Percentiles rank a stretch among this genome's conserved stretches.
Conservation (phyloP, 192 early-diverging fungal species). For the Gryganskiella cystojenkinii region DNA sequence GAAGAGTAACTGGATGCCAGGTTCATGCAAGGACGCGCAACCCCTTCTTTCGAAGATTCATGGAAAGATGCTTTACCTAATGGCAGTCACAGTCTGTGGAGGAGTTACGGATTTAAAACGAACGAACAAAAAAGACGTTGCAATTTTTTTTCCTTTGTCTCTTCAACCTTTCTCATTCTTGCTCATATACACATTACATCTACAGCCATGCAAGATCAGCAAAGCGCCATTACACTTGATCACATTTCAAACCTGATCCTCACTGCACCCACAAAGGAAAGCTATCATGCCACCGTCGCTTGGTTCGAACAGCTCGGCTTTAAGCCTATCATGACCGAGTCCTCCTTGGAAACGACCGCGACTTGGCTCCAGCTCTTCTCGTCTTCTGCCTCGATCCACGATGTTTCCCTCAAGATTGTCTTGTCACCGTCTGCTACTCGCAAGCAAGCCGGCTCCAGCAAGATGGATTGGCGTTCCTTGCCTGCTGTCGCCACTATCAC, state of each 20-base stretch:
- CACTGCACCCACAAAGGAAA: conserved; percentile 37
- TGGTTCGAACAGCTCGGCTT: conserved; percentile 50
- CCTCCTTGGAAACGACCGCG: conserved; percentile 31
- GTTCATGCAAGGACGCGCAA: no score
- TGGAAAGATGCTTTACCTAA: no score
- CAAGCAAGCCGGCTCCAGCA: conserved; percentile 30
- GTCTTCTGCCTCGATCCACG: conserved; percentile 3
- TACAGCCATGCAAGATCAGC: conserved; percentile 23
- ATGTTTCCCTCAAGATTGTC: conserved; percentile 35
- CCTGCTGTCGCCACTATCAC: conserved; percentile 45
- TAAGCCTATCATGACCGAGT: conserved; percentile 50
- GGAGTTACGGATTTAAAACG: no score
- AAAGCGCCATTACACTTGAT: conserved; percentile 28
- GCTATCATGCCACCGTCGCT: conserved; percentile 30
- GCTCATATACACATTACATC: no score
- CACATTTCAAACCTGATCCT: conserved; percentile 41
- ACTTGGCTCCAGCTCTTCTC: conserved; percentile 51
- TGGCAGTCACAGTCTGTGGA: no score
- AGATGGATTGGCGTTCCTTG: conserved; percentile 51
- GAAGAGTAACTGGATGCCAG: no score
- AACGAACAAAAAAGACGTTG: no score
- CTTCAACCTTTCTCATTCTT: no score
- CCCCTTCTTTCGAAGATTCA: no score
- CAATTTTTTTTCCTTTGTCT: no score
- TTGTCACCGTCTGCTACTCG: conserved; percentile 26